Evolutionary conservation across 176 grass and related monocot species (phyloP).

Genomic region (Rhipidocladum racemiflorum): DNA sequence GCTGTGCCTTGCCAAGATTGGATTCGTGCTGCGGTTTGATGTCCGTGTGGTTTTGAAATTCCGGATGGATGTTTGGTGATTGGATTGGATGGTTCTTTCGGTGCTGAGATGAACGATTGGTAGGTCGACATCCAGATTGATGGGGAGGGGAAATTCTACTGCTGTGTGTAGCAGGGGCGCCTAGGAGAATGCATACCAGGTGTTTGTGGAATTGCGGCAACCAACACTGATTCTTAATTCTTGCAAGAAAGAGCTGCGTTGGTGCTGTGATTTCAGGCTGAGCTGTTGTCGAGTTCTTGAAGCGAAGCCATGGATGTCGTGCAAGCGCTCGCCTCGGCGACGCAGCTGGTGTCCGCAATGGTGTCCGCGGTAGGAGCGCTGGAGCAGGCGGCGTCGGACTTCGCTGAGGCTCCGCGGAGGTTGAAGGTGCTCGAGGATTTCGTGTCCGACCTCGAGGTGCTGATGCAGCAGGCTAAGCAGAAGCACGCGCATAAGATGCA

Average conservation of each 20-base stretch:
- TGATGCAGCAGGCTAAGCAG: conserved; percentile 47
- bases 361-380: too few relatives aligned
- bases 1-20: background rate
- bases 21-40: background rate
- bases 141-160: background rate
- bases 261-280: background rate
- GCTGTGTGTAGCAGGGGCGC: background rate
- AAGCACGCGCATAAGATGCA: conserved; percentile 55
- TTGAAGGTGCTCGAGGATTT: conserved; percentile 63
- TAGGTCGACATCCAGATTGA: background rate
- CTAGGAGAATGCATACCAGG: background rate
- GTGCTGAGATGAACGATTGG: background rate
- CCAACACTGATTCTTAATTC: background rate
- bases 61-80: background rate
- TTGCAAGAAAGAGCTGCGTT: background rate
- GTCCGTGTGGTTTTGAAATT: background rate
- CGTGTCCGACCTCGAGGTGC: conserved; percentile 44
- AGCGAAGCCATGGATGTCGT: conserved; percentile 42
- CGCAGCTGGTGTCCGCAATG: conserved; percentile 62
- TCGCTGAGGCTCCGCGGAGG: conserved; percentile 52
- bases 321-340: conserved; percentile 49
- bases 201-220: conserved; percentile 16
- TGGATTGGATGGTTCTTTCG: background rate
- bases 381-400: background rate
- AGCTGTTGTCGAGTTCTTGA: background rate